phyloP scores from a whole-genome alignment of 2,329 filamentous ascomycete genomes.

The Orbilia blumenaviensis region DNA sequence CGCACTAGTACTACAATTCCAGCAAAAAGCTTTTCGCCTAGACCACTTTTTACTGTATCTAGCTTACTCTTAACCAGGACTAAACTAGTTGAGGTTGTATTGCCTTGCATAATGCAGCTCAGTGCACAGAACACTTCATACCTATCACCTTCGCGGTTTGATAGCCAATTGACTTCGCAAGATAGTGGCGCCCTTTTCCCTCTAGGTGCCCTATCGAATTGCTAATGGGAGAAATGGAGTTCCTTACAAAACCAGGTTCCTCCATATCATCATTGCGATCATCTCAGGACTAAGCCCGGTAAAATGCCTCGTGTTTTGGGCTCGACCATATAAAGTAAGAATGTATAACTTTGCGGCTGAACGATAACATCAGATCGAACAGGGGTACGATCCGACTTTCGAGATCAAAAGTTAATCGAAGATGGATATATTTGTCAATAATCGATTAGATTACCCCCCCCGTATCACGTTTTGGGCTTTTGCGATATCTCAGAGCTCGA shows the following conservation, averaged over 20 bases:
- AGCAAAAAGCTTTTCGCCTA: too few species aligned
- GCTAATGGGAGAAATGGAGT: not conserved
- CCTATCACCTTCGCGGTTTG: not conserved
- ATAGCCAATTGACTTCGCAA: not conserved
- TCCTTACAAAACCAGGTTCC: too few species aligned
- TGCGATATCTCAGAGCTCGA: too few species aligned
- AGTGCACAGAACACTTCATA: not conserved
- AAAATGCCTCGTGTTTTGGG: conserved; percentile 3
- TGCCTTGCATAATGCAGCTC: not conserved
- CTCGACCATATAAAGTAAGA: not conserved
- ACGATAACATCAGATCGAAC: not conserved
- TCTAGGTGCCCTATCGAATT: not conserved
- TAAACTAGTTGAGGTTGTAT: not conserved
- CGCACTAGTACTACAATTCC: not conserved
- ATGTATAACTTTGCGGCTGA: not conserved
- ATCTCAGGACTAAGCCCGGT: not conserved
- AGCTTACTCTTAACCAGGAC: not conserved
- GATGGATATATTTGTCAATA: too few species aligned
- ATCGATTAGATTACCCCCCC: too few species aligned
- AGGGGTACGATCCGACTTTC: too few species aligned
- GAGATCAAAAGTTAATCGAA: not conserved
- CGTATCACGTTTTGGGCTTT: too few species aligned
- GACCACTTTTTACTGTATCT: too few species aligned
- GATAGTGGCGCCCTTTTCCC: not conserved
- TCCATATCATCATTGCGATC: not conserved